Evolutionary conservation across 768 basidiomycete species (phyloP), one percentile per base, ranked within the genome.

Genomic region (Termitomyces eurrhizus): DNA sequence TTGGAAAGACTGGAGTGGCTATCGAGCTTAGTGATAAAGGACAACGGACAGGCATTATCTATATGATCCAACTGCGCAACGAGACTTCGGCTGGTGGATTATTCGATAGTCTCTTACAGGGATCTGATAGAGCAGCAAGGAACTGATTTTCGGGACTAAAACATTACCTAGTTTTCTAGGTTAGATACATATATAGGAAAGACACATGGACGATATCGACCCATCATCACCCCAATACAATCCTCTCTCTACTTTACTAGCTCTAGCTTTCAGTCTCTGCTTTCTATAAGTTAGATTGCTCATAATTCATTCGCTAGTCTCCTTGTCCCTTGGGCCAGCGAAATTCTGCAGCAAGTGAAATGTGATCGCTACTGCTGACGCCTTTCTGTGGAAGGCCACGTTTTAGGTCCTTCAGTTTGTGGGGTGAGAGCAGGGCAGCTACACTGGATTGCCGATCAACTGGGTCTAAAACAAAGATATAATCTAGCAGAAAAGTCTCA

Each of bases 1-100:
- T 99, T n/a, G 97, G 93, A 24, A 98, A 96, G 77, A 98, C 96
- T 2, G 97, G 97, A 14, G 89, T 99, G 44, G 97, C 97, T 49
- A 89, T 99, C 63, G 96, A 98, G 74, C 76, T 99, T 55, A 95
- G 92, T 73, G 92, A 95, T 77, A 81, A 87, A 59, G 97, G 97
- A n/a, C 73, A 84, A 52, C 84, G 96, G 61, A 95, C 95, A 14
- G 97, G 96, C 29, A 86, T 98, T 69, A 79, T 98, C 58, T 97
- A 99, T 74, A 97, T 99, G 97, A 88, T 98, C 57, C 95, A 98
- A 75, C 74, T 95, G 50, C 87, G 93, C 65, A 95, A 92, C 72
- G 96, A 98, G 76, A 83, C 81, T 52, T 85, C 88, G 13, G 94
- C 97, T 18, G 83, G 83, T 37, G 91, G 89, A 21, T 72, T 99